Evolutionary conservation across 192 early-diverging fungal genomes (phyloP), one percentile per base, ranked within the genome.

Genomic region (Podila horticola): DNA sequence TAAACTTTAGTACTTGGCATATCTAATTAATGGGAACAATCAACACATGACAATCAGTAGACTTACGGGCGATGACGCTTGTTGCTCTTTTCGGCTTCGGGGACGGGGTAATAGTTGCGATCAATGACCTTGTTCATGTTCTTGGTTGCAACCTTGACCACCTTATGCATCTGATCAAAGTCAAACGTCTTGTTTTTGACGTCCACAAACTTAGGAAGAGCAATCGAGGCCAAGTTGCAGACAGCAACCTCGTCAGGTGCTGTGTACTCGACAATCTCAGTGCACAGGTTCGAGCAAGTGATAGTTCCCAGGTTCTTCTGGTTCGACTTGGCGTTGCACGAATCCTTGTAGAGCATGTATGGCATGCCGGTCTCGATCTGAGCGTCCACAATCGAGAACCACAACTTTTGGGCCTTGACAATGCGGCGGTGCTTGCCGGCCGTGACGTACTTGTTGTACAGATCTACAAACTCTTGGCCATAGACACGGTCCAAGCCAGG

Each of bases 261-360:
- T 20, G 96, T 93, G 88, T 97, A 98, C 82, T 98, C 95, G 64
- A 98, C 92, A 75, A 98, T 98, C 75, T 98, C 97, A 2, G 97
- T 98, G 86, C 97, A 98, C 67, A 98, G 87, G 88, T 98, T 98
- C 66, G 93, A 94, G 88, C 96, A 96, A 74, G 93, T 95, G 90
- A 98, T 98, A 8, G 96, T 98, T 36, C 97, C 97, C 41, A 98
- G 85, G 86, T 98, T 97, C 87, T 97, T 94, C 86, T 98, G 97
- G 88, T 98, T 98, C 34, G 95, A 96, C 88, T 98, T 98, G 79
- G 91, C 85, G 83, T 98, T 98, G 88, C 97, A 98, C 41, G 97
- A 91, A 86, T 98, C 97, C 89, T 98, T 98, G 91, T 98, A 98
- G 31, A 98, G 89, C 95, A 98, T 98, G 84, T 94, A 98, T 15